phyloP scores from a whole-genome alignment of 192 early-diverging fungal species.

The Diversispora eburnea region DNA sequence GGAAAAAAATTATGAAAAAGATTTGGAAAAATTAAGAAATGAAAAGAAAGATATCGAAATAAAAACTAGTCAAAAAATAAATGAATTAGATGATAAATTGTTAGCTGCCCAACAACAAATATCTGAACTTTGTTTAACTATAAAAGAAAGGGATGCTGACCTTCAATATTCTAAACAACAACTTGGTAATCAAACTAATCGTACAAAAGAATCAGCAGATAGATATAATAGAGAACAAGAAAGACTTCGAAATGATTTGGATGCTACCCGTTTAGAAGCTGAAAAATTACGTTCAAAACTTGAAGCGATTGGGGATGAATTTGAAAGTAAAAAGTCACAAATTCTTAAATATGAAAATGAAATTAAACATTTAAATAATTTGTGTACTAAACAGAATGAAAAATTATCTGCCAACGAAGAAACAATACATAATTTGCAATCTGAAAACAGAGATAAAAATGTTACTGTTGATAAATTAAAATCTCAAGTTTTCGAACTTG shows the following conservation, averaged over 20 bases:
- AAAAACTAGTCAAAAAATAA: constrained; percentile 26
- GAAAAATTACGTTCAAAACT: constrained; percentile 34
- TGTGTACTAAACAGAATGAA: constrained; percentile 32
- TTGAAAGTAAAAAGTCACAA: constrained; percentile 33
- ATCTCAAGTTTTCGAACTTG: constrained; percentile 27
- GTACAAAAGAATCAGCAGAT: constrained; percentile 38
- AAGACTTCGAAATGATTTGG: constrained; percentile 40
- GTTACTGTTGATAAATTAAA: constrained; percentile 38
- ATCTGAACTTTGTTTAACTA: constrained; percentile 29
- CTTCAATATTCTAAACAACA: constrained; percentile 37
- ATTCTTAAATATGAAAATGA: constrained; percentile 34
- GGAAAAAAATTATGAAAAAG: constrained; percentile 27
- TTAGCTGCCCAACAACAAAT: constrained; percentile 32
- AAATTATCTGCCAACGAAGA: constrained; percentile 34
- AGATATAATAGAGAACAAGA: constrained; percentile 40
- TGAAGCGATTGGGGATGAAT: constrained; percentile 22
- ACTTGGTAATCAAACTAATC: constrained; percentile 31
- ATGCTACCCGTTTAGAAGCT: constrained; percentile 33
- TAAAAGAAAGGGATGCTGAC: constrained; percentile 38
- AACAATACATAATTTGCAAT: neutral
- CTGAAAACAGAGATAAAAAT: constrained; percentile 33
- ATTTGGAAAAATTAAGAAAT: constrained; percentile 19
- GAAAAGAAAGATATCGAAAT: constrained; percentile 31
- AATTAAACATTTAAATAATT: constrained; percentile 35
- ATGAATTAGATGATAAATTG: constrained; percentile 40